Percentiles rank a stretch among this genome's conserved stretches.
phyloP scores from a whole-genome alignment of 768 basidiomycete species.

The Clathrus columnatus region DNA sequence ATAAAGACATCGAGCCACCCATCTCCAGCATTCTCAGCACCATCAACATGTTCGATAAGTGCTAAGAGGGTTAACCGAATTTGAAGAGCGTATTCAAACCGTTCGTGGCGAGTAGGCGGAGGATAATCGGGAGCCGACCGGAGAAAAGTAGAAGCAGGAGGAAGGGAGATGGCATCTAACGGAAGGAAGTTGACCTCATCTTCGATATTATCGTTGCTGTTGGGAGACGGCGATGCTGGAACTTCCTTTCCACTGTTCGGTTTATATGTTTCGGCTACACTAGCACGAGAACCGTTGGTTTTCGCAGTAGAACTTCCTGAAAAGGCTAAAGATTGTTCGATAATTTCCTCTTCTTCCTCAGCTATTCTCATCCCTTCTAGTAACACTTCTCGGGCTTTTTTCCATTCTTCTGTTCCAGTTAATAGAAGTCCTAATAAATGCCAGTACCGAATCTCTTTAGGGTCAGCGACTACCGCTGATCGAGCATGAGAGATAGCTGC shows the following conservation, averaged over 20 bases:
- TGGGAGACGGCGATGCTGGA: not conserved
- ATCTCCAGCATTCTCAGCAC: slow-evolving; percentile 71
- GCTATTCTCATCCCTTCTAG: slow-evolving; percentile 64
- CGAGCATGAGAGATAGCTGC: slow-evolving; percentile 60
- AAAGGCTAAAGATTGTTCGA: slow-evolving; percentile 20
- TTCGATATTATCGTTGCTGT: not conserved
- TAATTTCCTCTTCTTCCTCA: slow-evolving; percentile 36
- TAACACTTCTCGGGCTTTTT: slow-evolving; percentile 63
- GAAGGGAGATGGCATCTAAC: slow-evolving; percentile 24
- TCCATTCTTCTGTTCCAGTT: slow-evolving; percentile 73
- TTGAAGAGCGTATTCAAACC: slow-evolving; percentile 74
- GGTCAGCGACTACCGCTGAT: slow-evolving; percentile 59
- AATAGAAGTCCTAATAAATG: slow-evolving; percentile 81
- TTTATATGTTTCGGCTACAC: not conserved
- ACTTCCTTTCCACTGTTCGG: not conserved
- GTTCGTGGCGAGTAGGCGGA: slow-evolving; percentile 41
- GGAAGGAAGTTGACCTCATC: slow-evolving; percentile 21
- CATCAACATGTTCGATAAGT: slow-evolving; percentile 74
- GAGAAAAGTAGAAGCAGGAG: slow-evolving; percentile 36
- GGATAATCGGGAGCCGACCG: slow-evolving; percentile 40
- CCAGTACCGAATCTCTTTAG: slow-evolving; percentile 64
- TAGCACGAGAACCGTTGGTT: not conserved
- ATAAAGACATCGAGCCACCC: slow-evolving; percentile 80
- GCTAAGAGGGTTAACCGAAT: slow-evolving; percentile 80
- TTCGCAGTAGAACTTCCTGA: slow-evolving; percentile 9